phyloP scores from a whole-genome alignment of 176 grass and related monocot species.

The Oryza brachyantha region DNA sequence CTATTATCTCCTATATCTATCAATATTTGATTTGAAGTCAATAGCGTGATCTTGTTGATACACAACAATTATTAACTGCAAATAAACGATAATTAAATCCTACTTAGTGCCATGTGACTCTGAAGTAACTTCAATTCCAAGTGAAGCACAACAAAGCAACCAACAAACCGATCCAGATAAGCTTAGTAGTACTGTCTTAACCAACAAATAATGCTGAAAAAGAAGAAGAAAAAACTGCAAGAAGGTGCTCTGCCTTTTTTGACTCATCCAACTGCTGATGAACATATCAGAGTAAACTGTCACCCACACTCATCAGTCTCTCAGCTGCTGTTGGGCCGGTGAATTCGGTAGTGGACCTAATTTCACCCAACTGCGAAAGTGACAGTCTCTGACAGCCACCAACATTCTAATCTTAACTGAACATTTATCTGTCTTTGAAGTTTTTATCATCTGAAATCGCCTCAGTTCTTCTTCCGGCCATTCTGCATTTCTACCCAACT shows the following conservation, averaged over 20 bases:
- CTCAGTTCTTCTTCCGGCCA: not conserved
- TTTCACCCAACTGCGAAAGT: slow-evolving; percentile 39
- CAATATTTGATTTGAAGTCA: not conserved
- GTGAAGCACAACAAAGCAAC: slow-evolving; percentile 35
- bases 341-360: slow-evolving; percentile 34
- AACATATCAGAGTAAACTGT: not conserved
- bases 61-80: not conserved
- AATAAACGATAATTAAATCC: not conserved
- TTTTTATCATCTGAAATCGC: not conserved
- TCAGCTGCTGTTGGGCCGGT: not conserved
- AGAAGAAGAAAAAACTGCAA: not conserved
- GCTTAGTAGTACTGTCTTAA: not conserved
- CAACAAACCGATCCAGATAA: not conserved
- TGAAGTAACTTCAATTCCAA: slow-evolving; percentile 34
- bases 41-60: not conserved
- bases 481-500: not conserved
- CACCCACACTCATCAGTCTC: not conserved
- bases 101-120: not conserved
- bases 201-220: not conserved
- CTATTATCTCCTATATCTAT: not conserved
- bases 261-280: not conserved
- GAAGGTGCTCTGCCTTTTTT: not conserved
- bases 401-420: not conserved
- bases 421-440: not conserved
- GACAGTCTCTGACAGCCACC: not conserved